Evolutionary conservation across 768 basidiomycete species (phyloP).

Genomic region (Naganishia onofrii): DNA sequence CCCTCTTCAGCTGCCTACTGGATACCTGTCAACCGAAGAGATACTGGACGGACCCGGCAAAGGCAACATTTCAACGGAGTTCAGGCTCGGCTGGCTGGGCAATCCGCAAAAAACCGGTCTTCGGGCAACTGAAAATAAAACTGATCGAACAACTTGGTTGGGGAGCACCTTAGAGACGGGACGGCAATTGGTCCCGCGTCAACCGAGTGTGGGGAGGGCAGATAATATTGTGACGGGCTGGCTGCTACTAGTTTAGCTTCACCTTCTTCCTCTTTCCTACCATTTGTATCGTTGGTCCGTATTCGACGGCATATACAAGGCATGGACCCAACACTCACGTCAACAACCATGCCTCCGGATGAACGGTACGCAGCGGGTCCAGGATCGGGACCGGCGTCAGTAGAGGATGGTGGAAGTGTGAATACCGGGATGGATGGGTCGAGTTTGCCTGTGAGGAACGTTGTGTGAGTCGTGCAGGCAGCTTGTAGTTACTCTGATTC

Average conservation of each 20-base stretch:
- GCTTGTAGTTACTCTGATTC: neutral
- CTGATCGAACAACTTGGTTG: too few species aligned
- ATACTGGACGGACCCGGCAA: too few species aligned
- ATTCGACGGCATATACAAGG: neutral
- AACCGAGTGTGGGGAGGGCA: too few species aligned
- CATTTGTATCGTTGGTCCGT: too few species aligned
- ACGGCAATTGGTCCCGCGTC: too few species aligned
- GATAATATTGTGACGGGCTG: too few species aligned
- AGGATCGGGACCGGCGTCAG: neutral
- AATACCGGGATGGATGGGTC: neutral
- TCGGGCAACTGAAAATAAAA: neutral
- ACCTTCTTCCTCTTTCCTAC: neutral
- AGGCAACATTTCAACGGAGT: too few species aligned
- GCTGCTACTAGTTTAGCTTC: too few species aligned
- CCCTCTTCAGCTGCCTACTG: too few species aligned
- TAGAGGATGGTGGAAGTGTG: neutral
- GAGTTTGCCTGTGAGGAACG: constrained; percentile 18
- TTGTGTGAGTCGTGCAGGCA: constrained; percentile 12
- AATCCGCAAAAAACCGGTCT: neutral
- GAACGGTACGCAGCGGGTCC: neutral
- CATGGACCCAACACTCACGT: neutral
- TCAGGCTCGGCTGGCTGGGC: neutral
- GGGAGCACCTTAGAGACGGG: too few species aligned
- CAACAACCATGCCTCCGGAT: neutral
- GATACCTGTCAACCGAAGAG: too few species aligned